These are phyloP conservation scores for Cryptosporidium tyzzeri DNA, from an alignment of 169 alveolate genomes.

Conservation along the genomic window DNA sequence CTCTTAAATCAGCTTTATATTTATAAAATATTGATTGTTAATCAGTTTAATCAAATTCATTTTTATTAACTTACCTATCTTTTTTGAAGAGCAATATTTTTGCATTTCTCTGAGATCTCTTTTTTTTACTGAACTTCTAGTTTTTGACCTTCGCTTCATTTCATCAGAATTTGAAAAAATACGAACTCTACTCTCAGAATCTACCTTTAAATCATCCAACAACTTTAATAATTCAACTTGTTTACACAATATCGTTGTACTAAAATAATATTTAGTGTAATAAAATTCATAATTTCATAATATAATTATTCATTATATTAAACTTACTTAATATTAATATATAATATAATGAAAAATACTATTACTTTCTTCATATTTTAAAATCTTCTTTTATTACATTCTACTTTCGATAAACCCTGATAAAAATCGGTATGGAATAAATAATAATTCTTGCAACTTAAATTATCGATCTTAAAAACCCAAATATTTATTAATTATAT, in stretches of 20 bases:
- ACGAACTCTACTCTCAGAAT: background rate
- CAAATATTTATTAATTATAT: too few species aligned
- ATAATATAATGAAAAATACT: too few species aligned
- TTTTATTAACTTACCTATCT: constrained; percentile 13
- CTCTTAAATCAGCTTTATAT: constrained; percentile 30
- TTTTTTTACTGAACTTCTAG: background rate
- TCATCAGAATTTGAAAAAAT: background rate
- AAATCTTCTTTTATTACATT: too few species aligned
- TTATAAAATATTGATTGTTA: background rate
- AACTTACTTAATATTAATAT: too few species aligned
- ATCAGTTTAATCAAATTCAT: background rate
- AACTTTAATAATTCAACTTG: constrained; percentile 9
- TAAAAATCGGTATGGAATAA: too few species aligned
- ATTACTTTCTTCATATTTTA: too few species aligned
- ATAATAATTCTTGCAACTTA: too few species aligned
- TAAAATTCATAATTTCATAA: background rate
- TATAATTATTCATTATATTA: background rate
- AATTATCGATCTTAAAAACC: too few species aligned
- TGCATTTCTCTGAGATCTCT: background rate
- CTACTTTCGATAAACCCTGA: too few species aligned
- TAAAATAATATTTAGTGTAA: background rate
- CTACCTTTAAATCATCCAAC: background rate
- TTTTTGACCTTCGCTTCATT: background rate
- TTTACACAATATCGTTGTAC: background rate
- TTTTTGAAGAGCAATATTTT: background rate